Percentiles rank a stretch among this genome's conserved stretches.
Evolutionary conservation across 768 basidiomycete species (phyloP).

Genomic region (Hemileccinum impolitum): DNA sequence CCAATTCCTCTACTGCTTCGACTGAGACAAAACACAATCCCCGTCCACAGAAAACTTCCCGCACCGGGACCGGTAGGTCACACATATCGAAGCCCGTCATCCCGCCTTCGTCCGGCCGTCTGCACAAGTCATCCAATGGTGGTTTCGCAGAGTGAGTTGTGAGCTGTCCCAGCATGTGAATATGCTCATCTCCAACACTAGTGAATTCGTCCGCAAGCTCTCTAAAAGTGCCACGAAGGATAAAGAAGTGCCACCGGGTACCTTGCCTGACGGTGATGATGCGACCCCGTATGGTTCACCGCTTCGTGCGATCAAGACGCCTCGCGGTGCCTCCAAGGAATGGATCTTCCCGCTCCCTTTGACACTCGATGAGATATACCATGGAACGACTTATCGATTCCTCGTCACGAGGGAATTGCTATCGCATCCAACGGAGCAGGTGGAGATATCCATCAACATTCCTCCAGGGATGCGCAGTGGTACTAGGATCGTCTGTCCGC

Average conservation of each 20-base stretch:
- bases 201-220: slow-evolving; percentile 29
- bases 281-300: slow-evolving; percentile 34
- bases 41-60: slow-evolving; percentile 12
- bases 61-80: slow-evolving; percentile 12
- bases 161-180: background rate
- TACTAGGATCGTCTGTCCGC: slow-evolving; percentile 56
- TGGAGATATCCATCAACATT: slow-evolving; percentile 58
- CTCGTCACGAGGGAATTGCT: slow-evolving; percentile 55
- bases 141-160: slow-evolving; percentile 28
- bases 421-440: slow-evolving; percentile 46
- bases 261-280: slow-evolving; percentile 13
- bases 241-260: slow-evolving; percentile 1
- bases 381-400: slow-evolving; percentile 53
- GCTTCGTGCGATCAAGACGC: slow-evolving; percentile 39
- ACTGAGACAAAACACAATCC: slow-evolving; percentile 3
- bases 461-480: slow-evolving; percentile 60
- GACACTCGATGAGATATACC: slow-evolving; percentile 59
- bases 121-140: slow-evolving; percentile 21
- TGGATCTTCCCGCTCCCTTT: slow-evolving; percentile 66
- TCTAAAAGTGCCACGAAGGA: slow-evolving; percentile 16
- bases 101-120: slow-evolving; percentile 24
- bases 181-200: slow-evolving; percentile 14
- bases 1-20: slow-evolving; percentile 1
- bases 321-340: slow-evolving; percentile 44
- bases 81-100: slow-evolving; percentile 27